Base-by-base conservation (phyloP, 345 rosid species). In the Punica granatum region DNA sequence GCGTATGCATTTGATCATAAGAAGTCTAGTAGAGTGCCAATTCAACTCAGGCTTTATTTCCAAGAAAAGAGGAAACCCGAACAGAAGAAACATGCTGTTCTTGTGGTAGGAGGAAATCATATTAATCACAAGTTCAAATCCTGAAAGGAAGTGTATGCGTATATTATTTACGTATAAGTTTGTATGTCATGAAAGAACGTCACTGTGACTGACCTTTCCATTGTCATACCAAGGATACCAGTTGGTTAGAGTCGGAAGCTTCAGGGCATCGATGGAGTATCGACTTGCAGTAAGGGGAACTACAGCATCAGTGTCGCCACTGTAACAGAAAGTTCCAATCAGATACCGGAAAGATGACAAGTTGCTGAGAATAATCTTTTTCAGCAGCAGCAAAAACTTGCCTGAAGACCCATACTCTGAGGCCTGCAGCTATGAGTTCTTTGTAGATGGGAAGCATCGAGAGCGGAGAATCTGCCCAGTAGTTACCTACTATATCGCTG, bases 401-500 rank as follows among this genome's bases (percentile, higher is more conserved):
- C 98, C 99, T 91, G 79, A 69, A 91, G 44, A 91, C 92, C 99
- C 99, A 89, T 75, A 94, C 82, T 76, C 73, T 85, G 49, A 94
- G 68, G 39, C 92, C 93, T 41, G 89, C 93, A 63, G 89, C 89
- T 43, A 88, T 86, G 54, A 94, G 90, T 75, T 91, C 93, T 71
- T 84, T 76, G 78, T 94, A 94, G 68, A 89, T 86, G 48, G 99
- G 98, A 77, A 94, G 99, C 97, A 94, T 79, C 31, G 99, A 88
- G 48, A 83, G 82, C 8, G 98, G 96, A 73, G 98, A 74, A 79
- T 94, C 98, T 14, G 82, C 78, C 99, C 97, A 91, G 80, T 85
- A 67, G 33, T 73, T 71, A 64, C 88, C 91, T 16, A 94, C 86
- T 3, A 78, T 72, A 67, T 87, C 91, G 62, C 97, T 91, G 84